Evolutionary conservation across 1,139 yeast genomes (phyloP).

Genomic region (Neolecta irregularis): DNA sequence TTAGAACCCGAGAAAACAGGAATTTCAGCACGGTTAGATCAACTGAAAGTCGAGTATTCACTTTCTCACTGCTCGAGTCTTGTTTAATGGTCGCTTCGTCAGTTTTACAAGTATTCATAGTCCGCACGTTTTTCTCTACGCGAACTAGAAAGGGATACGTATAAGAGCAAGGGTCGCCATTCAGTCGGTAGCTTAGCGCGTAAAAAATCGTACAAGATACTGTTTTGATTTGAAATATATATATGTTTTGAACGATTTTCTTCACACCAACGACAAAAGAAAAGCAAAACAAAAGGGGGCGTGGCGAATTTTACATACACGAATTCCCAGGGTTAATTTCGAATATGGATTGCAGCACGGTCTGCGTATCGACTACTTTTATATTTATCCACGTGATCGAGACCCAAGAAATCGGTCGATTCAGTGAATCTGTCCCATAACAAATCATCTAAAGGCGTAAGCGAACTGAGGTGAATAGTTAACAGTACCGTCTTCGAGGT

Average conservation of each 20-base stretch:
- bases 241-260: too few species aligned
- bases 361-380: conserved; percentile 19
- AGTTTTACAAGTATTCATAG: conserved; percentile 61
- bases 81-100: conserved; percentile 77
- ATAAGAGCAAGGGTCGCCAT: too few species aligned
- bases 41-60: conserved; percentile 73
- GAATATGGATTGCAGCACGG: conserved; percentile 15
- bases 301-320: neutral
- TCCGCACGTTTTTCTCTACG: conserved; percentile 62
- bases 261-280: neutral
- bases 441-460: conserved; percentile 17
- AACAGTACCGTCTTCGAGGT: conserved; percentile 35
- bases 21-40: conserved; percentile 83
- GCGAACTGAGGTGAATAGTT: conserved; percentile 28
- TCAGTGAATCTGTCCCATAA: conserved; percentile 42
- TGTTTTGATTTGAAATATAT: too few species aligned
- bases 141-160: too few species aligned
- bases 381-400: conserved; percentile 74
- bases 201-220: too few species aligned
- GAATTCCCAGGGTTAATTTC: neutral
- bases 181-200: too few species aligned
- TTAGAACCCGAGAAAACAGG: conserved; percentile 82
- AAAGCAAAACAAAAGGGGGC: neutral
- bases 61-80: conserved; percentile 72
- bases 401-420: conserved; percentile 39